Base-by-base conservation (phyloP, 108 stramenopile species). In the Skeletonema grethae region DNA sequence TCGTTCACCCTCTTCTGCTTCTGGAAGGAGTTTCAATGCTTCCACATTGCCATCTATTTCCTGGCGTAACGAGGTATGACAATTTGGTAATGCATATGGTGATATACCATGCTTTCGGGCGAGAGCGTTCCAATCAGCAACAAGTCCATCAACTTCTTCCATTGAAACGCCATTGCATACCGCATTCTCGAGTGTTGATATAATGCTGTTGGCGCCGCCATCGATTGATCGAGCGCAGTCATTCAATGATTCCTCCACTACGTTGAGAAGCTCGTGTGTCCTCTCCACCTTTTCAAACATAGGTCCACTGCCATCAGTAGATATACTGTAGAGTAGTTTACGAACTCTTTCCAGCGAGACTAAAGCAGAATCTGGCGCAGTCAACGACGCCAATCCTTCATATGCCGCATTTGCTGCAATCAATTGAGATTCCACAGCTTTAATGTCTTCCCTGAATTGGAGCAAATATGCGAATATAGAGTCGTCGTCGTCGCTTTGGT, bases 31-130 rank as follows among this genome's bases (percentile, higher is more conserved):
- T 41, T 58, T 65, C 7, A 69, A 60, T 13, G 87, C 88, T 70
- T 91, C 88, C 4, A 84, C 80, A 59, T 81, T 86, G 11, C 93
- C 93, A 69, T 89, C 88, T 15, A 89, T 59, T 66, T 94, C 88
- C n/a, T 87, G 65, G 35, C 82, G 65, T 65, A 94, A 63, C 0
- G 87, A 67, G 16, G 62, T 32, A 60, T 94, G 93, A 63, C 90
- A 91, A 25, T 68, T 71, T 31, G 90, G 89, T 13, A 93, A 64
- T 13, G 66, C 55, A 45, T 82, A 82, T 1, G 88, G 79, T 41
- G 85, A 69, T 35, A 94, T 82, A 1, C 87, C 90, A 76, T 94
- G 93, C 59, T 94, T 94, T 57, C 93, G 75, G 22, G 90, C 84
- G 64, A 94, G 68, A 10, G 79, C 70, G 77, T 87, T 90, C 93